Base-by-base conservation (phyloP, 441 rosid species). In the Kokia cookei region DNA sequence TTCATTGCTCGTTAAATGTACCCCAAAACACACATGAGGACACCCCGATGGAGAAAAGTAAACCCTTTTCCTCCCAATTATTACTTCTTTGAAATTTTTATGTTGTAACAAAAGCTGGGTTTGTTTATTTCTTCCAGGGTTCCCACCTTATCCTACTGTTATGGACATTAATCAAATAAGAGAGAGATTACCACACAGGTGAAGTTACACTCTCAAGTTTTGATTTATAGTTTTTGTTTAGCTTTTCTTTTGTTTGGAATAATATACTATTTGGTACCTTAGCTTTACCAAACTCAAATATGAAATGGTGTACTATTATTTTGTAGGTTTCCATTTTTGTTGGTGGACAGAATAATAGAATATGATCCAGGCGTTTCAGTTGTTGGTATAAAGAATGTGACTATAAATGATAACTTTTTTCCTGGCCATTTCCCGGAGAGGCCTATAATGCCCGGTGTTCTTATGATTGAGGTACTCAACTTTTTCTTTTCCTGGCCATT, bases 391-490 rank as follows among this genome's bases (percentile, higher is more conserved):
- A 93, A 93, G 89, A 93, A 93, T 65, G 98, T 94, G 65, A 94
- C 97, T 0, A 93, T 92, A 35, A 93, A 93, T 81, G 97, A 93
- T 76, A 92, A 89, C 83, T 93, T 93, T 71, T 94, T 94, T 74
- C 97, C 97, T 65, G 98, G 98, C 0, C 98, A 94, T 81, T 94
- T 94, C 78, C 98, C 97, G 35, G 91, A 89, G 65, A 87, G 96
- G 76, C 96, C 98, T 24, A 94, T 90, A 37, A 90, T 94, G 98
- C 97, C 98, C 77, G 97, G 96, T 76, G 98, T 90, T 78, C 97
- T 94, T 72, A 94, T 92, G 91, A 83, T 92, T 78, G 98, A 94
- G 96, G 97, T 91, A 80, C 80, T 50, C 6, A 19, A 57, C 27
- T 27, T 55, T 17, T 17, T 37, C 40, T 19, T 19, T 19, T 19